Conservation (phyloP, 805 yeast species). For the Kluyveromyces aestuarii region DNA sequence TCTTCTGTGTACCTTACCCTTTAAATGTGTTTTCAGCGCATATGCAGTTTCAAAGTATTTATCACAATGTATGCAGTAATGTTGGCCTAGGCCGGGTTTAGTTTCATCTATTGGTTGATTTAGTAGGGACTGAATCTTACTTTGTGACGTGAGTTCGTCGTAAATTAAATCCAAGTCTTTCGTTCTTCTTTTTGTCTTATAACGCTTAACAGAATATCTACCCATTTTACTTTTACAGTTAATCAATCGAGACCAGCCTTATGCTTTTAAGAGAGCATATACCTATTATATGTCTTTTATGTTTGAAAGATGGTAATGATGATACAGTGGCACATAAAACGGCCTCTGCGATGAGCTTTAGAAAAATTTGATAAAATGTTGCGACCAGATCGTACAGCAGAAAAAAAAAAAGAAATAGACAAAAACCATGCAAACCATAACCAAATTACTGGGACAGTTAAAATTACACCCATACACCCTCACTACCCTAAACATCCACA, state of each 20-base stretch:
- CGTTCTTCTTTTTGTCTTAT: slow-evolving; percentile 82
- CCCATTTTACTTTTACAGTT: slow-evolving; percentile 47
- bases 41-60: slow-evolving; percentile 75
- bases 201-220: slow-evolving; percentile 75
- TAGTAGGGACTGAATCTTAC: slow-evolving; percentile 54
- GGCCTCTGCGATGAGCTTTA: no score
- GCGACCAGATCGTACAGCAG: no score
- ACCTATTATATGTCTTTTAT: no score
- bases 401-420: no score
- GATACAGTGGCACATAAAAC: no score
- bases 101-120: slow-evolving; percentile 84
- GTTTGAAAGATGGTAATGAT: no score
- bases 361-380: no score
- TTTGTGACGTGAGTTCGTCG: slow-evolving; percentile 58
- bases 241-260: neutral
- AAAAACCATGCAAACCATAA: no score
- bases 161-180: slow-evolving; percentile 78
- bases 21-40: slow-evolving; percentile 64
- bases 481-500: no score
- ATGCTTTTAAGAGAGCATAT: no score
- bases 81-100: slow-evolving; percentile 91
- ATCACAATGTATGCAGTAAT: slow-evolving; percentile 90
- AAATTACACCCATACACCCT: no score
- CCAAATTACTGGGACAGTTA: no score
- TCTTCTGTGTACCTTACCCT: slow-evolving; percentile 77